These are phyloP conservation scores for Starmerella cellae DNA, from an alignment of 805 yeast species.

Conservation along the genomic window DNA sequence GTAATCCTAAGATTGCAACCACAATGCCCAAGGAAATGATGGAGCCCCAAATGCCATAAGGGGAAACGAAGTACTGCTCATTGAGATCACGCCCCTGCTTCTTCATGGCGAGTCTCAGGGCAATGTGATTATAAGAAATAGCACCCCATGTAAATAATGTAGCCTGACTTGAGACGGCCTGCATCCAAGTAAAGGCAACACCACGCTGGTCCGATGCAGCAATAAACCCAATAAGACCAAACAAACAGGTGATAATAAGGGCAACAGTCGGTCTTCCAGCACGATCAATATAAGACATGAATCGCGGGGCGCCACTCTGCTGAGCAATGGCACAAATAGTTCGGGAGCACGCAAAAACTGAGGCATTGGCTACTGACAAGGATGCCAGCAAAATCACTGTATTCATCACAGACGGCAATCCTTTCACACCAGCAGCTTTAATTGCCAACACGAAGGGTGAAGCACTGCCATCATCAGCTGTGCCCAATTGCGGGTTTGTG, in stretches of 20 bases:
- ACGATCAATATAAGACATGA: conserved; percentile 52
- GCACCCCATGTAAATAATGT: conserved; percentile 52
- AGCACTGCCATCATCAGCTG: conserved; percentile 46
- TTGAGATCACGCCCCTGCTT: conserved; percentile 52
- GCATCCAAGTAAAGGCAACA: conserved; percentile 50
- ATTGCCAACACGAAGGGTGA: conserved; percentile 67
- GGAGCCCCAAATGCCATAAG: conserved; percentile 58
- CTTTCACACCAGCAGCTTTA: conserved; percentile 49
- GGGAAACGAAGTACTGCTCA: conserved; percentile 55
- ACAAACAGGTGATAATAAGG: conserved; percentile 35
- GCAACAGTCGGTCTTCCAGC: conserved; percentile 58
- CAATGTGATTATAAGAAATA: conserved; percentile 44
- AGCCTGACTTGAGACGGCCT: conserved; percentile 51
- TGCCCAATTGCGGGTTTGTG: conserved; percentile 36
- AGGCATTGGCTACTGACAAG: conserved; percentile 61
- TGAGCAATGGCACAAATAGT: conserved; percentile 53
- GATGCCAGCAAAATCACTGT: conserved; percentile 57
- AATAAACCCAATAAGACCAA: conserved; percentile 49
- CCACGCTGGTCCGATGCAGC: conserved; percentile 40
- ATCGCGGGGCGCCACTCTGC: conserved; percentile 48
- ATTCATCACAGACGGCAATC: conserved; percentile 56
- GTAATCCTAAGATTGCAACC: conserved; percentile 50
- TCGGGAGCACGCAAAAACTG: conserved; percentile 61
- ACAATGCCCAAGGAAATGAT: conserved; percentile 47
- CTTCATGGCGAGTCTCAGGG: conserved; percentile 39